Percentiles rank a stretch among this genome's conserved stretches.
Conservation (phyloP, 208 protist genomes). For the Acanthamoeba polyphaga region DNA sequence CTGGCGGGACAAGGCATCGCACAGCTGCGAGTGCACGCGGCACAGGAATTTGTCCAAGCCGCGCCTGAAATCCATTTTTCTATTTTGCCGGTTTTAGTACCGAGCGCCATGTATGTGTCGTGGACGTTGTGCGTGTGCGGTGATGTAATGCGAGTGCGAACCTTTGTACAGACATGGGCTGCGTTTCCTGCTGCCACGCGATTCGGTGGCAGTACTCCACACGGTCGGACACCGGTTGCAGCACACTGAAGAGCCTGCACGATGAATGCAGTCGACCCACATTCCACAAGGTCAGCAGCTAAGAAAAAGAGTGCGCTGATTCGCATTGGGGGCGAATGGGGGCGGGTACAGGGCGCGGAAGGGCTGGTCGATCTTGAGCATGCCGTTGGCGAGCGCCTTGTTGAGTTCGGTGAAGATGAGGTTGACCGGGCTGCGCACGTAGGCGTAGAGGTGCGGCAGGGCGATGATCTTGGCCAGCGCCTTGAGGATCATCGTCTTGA, state of each 20-base stretch:
- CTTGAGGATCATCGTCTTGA: conserved; percentile 57
- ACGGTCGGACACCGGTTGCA: conserved; percentile 40
- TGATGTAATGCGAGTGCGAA: background rate
- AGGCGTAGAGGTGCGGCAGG: conserved; percentile 17
- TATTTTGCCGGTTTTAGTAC: background rate
- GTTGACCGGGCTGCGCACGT: conserved; percentile 68
- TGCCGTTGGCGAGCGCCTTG: conserved; percentile 18
- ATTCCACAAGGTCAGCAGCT: background rate
- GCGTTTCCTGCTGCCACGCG: conserved; percentile 34
- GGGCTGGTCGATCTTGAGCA: conserved; percentile 36
- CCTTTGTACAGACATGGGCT: background rate
- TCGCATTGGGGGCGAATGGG: background rate
- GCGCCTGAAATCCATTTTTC: conserved; percentile 58
- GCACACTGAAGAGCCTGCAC: conserved; percentile 52
- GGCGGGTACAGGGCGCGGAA: conserved; percentile 47
- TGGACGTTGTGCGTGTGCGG: background rate
- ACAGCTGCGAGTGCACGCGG: conserved; percentile 54
- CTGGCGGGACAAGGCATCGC: conserved; percentile 7
- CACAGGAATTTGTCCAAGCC: conserved; percentile 71
- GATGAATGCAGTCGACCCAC: too few relatives aligned
- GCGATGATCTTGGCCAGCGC: conserved; percentile 54
- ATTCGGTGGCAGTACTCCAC: conserved; percentile 63
- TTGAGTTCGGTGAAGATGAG: conserved; percentile 70
- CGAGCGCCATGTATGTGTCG: background rate
- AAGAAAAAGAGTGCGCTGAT: background rate